These are phyloP conservation scores for Annulohypoxylon stygium DNA, from an alignment of 495 filamentous ascomycete genomes.

Conservation along the genomic window DNA sequence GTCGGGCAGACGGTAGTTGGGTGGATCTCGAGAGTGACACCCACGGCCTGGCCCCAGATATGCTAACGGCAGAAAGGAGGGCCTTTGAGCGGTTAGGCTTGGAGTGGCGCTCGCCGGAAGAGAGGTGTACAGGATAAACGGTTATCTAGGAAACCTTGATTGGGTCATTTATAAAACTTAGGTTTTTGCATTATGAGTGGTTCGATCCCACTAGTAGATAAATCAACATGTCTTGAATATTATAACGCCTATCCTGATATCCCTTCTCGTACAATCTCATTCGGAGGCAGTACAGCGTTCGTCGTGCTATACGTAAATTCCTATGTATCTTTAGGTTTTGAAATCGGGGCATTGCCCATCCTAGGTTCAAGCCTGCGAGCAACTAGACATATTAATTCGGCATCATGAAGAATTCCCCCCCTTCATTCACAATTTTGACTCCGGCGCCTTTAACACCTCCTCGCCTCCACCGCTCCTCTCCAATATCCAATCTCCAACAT, in stretches of 20 bases:
- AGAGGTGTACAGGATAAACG: slow-evolving; percentile 79
- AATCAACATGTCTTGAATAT: background rate
- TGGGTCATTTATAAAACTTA: background rate
- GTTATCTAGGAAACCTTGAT: background rate
- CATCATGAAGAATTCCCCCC: background rate
- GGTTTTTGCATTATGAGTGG: background rate
- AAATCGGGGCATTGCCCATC: background rate
- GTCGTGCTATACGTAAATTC: background rate
- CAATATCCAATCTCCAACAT: slow-evolving; percentile 83
- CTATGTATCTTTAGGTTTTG: background rate
- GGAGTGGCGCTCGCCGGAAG: slow-evolving; percentile 76
- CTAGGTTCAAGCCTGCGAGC: background rate
- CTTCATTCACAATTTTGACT: slow-evolving; percentile 31
- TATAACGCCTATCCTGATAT: background rate
- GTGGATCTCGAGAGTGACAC: slow-evolving; percentile 69
- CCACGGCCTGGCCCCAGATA: slow-evolving; percentile 62
- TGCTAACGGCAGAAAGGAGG: slow-evolving; percentile 79
- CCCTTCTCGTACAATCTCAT: background rate
- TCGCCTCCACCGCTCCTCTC: slow-evolving; percentile 50
- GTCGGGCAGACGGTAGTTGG: slow-evolving; percentile 71
- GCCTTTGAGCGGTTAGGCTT: slow-evolving; percentile 86
- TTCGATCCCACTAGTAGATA: background rate
- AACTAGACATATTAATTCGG: background rate
- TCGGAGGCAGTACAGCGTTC: background rate
- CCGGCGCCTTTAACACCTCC: slow-evolving; percentile 15